Evolutionary conservation across 2,329 filamentous ascomycete genomes (phyloP).

Genomic region (Xylariaceae sp.): DNA sequence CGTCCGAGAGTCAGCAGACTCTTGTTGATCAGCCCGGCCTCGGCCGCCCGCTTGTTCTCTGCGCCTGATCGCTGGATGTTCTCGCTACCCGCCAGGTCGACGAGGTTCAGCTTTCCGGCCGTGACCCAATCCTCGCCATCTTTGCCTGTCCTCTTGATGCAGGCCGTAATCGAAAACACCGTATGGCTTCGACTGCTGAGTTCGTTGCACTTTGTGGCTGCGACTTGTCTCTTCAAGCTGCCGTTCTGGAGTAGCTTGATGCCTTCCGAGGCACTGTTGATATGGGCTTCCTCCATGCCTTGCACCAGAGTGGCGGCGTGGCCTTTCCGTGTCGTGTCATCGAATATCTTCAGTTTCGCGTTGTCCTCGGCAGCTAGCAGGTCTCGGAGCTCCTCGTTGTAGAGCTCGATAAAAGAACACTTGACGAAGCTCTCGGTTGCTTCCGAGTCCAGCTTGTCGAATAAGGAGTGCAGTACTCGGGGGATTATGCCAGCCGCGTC

Average conservation of each 20-base stretch:
- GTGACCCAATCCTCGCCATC: slow-evolving; percentile 86
- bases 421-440: slow-evolving; percentile 85
- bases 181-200: slow-evolving; percentile 95
- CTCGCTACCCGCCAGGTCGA: slow-evolving; percentile 94
- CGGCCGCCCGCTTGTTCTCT: slow-evolving; percentile 93
- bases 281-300: slow-evolving; percentile 95
- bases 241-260: slow-evolving; percentile 85
- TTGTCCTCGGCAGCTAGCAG: slow-evolving; percentile 76
- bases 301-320: slow-evolving; percentile 83
- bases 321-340: slow-evolving; percentile 83
- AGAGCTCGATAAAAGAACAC: slow-evolving; percentile 96
- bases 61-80: slow-evolving; percentile 96
- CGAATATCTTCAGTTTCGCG: slow-evolving; percentile 89
- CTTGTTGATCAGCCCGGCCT: slow-evolving; percentile 97
- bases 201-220: slow-evolving; percentile 99
- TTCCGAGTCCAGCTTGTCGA: slow-evolving; percentile 74
- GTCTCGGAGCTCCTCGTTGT: slow-evolving; percentile 95
- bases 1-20: slow-evolving; percentile 89
- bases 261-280: slow-evolving; percentile 76
- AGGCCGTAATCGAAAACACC: slow-evolving; percentile 91
- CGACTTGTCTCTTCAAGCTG: slow-evolving; percentile 93
- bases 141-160: slow-evolving; percentile 75
- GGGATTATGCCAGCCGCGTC: slow-evolving; percentile 95
- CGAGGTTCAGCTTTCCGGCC: slow-evolving; percentile 89
- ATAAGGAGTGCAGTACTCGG: slow-evolving; percentile 79